Evolutionary conservation across 176 grass and related monocot genomes (phyloP), one percentile per base, ranked within the genome.

Genomic region (Guadua angustifolia): DNA sequence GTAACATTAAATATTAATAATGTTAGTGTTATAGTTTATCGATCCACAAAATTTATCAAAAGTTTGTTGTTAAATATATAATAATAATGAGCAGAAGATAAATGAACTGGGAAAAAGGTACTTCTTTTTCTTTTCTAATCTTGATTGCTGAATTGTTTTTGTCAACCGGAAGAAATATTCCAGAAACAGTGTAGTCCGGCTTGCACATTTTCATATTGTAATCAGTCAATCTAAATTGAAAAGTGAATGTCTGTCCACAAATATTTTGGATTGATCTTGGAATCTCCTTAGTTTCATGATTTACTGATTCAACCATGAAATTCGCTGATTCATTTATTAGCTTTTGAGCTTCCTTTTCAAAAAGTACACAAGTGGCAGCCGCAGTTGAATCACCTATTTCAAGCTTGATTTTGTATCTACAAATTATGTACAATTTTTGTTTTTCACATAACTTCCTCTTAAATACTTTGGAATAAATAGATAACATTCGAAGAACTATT

Each of bases 121-220:
- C 39, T 39, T 78, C 26, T 10, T 46, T 25, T 7, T 3, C 4
- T 13, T 61, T 44, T 43, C 25, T 0, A 2, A 10, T 9, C 0
- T 44, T 5, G 0, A 24, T 61, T 44, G 0, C 9, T 77, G 13
- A 29, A 61, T 1, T 66, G 1, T 12, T 3, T 14, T 69, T 25
- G 11, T 24, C 33, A 17, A 21, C 43, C 9, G 1, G 1, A n/a
- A 22, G 6, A 52, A 24, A 25, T 17, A 53, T 1, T 5, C 47
- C 52, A 6, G 65, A 81, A 43, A 81, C 49, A 25, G 35, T 81
- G 36, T 81, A 81, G 19, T 81, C 35, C 1, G 47, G 33, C 53
- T 33, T 15, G 5, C 49, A 55, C 50, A 29, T 81, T 69, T 38
- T 53, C 3, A 43, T 25, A 9, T 69, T 81, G 7, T 57, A 81